Base-by-base conservation (phyloP, 306 rosid species). In the Echinosophora koreensis region DNA sequence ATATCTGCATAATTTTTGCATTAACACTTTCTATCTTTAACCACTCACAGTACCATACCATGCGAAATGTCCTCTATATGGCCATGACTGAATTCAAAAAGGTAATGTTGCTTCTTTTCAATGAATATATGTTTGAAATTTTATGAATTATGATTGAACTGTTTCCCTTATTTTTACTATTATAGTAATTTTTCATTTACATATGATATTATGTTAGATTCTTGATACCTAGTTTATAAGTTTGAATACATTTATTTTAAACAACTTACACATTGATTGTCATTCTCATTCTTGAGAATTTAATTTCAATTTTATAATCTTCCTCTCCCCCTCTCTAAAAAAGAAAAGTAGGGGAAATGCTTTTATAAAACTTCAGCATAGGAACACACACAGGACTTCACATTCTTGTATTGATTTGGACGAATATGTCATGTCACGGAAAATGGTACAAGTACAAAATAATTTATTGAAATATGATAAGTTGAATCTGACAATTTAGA, bases 61-160 rank as follows among this genome's bases (percentile, higher is more conserved):
- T 95, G 84, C 89, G 96, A 69, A 92, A 95, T 80, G 80, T 89
- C 60, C 90, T 89, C 77, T 90, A 81, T 74, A 69, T 95, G 97
- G 92, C 96, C 46, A 82, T 78, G 94, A 87, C 94, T 17, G 98
- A 94, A 79, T 92, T 92, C 67, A 49, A 41, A 77, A 79, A 87
- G 93, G 98, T 94, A 84, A 70, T 8, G 5, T 66, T 59, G n/a
- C 76, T 68, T 69, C 62, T 60, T 83, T 66, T 70, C 13, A 46
- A 18, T 3, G 28, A 64, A 50, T 52, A 55, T 44, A 35, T 30
- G 41, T 42, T 59, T 74, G 34, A 41, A 49, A 64, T 63, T 55
- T 74, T 30, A 3, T 42, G 10, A 42, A 3, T 58, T 66, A 35
- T 28, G 28, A 44, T 66, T 3, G 64, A 58, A 32, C 10, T 9